Base-by-base conservation (phyloP, 768 basidiomycete genomes). In the Boletus reticulatus region DNA sequence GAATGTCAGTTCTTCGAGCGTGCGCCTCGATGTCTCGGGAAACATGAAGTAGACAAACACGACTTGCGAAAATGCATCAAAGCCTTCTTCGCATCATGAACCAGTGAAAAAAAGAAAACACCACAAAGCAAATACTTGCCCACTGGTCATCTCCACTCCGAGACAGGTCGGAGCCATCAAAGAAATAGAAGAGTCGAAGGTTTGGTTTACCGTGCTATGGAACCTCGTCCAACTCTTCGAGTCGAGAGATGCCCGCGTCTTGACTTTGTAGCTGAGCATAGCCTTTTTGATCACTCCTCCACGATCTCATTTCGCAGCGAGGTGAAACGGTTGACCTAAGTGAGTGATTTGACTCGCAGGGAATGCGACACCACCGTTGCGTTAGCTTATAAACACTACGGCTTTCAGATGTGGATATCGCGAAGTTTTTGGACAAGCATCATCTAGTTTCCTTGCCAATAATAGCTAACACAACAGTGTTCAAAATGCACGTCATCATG, bases 191-290 rank as follows among this genome's bases (percentile, higher is more conserved):
- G 24, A 74, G 36, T 19, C 84, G 72, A 56, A 87, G 69, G 58
- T 86, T 86, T 2, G 74, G 83, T 61, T 86, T 87, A 57, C 62
- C 65, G 66, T 85, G 85, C 85, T 85, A 87, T 41, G 83, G 80
- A 7, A 73, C 75, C 37, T 71, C 73, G 65, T 87, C 84, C 50
- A 78, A 72, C 16, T 61, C n/a, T 14, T 49, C 61, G 19, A 67
- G 64, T 20, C 31, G 55, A 34, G 64, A 66, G 43, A 68, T 63
- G 34, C 51, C 36, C 10, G 45, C 16, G 16, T 64, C 50, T 12
- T 48, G 38, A 8, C 17, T 54, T 17, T 56, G 50, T n/a, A 36
- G 32, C 9, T 42, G 57, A 19, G n/a, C 20, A 37, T 48, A 27
- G 22, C 27, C n/a, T 7, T 20, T 24, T 11, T 14, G 53, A n/a